Percentiles rank a stretch among this genome's conserved stretches.
These are phyloP conservation scores for Vachellia pachyceras DNA, from an alignment of 306 rosid genomes.

Conservation along the genomic window DNA sequence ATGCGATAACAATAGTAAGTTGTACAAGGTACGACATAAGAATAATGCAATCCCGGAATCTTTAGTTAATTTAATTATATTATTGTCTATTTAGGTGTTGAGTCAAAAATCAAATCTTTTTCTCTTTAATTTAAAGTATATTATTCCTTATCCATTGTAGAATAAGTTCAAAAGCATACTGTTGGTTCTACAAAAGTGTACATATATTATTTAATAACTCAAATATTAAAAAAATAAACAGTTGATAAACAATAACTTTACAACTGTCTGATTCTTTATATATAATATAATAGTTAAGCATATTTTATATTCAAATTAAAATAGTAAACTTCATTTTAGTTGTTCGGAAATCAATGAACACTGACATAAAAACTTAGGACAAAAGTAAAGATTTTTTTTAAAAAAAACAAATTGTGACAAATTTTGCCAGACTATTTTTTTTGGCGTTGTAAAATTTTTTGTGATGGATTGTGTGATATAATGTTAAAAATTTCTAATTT, in stretches of 20 bases:
- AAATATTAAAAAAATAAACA: neutral
- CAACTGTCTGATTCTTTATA: neutral
- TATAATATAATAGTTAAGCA: neutral
- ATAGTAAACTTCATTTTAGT: neutral
- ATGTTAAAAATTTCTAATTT: too few relatives aligned
- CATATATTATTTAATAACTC: neutral
- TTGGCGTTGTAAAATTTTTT: too few relatives aligned
- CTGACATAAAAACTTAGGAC: neutral
- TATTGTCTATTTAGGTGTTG: neutral
- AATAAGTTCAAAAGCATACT: neutral
- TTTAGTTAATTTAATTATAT: neutral
- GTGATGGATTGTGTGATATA: neutral
- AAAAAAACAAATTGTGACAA: neutral
- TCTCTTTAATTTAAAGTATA: conserved; percentile 5
- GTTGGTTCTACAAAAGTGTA: neutral
- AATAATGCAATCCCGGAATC: neutral
- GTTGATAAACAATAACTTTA: neutral
- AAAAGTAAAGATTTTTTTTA: neutral
- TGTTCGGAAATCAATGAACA: neutral
- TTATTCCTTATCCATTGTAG: neutral
- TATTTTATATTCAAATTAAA: neutral
- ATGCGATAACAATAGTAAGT: neutral
- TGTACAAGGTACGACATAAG: neutral
- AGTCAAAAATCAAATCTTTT: neutral
- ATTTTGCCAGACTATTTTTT: too few relatives aligned